Evolutionary conservation across 305 asterid species (phyloP), one percentile per base, ranked within the genome.

Genomic region (Caryopteris hybrid): DNA sequence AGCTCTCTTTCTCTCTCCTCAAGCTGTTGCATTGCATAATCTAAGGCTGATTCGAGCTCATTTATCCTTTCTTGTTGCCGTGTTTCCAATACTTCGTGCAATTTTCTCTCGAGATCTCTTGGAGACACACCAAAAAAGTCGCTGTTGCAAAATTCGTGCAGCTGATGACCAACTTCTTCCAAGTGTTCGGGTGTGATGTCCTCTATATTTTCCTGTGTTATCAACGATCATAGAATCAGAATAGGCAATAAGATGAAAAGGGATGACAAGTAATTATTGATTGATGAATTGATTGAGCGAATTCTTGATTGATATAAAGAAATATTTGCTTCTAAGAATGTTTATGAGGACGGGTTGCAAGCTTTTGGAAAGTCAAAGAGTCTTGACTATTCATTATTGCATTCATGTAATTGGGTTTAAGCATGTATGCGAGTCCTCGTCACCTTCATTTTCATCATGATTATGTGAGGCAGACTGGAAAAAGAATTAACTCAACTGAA

Each of bases 21-120:
- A 47, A 88, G 83, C 56, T 81, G 69, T 61, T 77, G 72, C 66
- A 78, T 73, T 53, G 91, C 85, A 27, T 69, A 70, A 7, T 81
- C 83, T 22, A 89, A 61, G 59, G 86, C 85, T 29, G 81, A 63
- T 76, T 89, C 95, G 8, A 90, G 86, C 69, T 85, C 91, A 33
- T 50, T 65, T 53, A 90, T 90, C 72, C 79, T 81, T 39, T 86
- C 88, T 53, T 84, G 60, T 74, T 83, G 95, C 70, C 90, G 80
- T 23, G 52, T 59, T 72, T 83, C 87, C 70, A 84, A 34, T 10
- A 90, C 80, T 64, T 84, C 75, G 61, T 78, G 86, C 79, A 90
- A 47, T 76, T 71, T 86, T 43, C 85, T 77, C 81, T 84, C 88
- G 0, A 90, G 86, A 56, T 90, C 94, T 21, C 62, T 33, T 1